phyloP scores from a whole-genome alignment of 257 asterid species.

The Nicotiana benthamiana region DNA sequence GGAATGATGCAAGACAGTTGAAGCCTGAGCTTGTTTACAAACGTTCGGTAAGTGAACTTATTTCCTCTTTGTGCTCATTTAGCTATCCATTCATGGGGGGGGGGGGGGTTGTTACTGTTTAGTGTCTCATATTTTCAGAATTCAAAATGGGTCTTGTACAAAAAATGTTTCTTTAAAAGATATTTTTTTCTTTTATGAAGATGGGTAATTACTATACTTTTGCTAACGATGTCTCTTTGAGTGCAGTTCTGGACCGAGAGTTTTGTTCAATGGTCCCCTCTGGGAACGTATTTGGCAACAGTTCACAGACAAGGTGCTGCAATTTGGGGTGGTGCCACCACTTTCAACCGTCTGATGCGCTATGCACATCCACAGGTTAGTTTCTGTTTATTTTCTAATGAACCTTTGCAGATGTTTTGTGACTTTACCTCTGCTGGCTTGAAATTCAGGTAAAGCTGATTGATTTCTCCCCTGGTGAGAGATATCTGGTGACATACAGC shows the following conservation, averaged over 20 bases:
- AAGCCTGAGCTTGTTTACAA: slow-evolving; percentile 82
- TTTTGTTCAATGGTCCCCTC: slow-evolving; percentile 94
- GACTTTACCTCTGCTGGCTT: slow-evolving; percentile 11
- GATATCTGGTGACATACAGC: slow-evolving; percentile 86
- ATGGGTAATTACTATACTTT: not conserved
- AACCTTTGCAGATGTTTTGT: not conserved
- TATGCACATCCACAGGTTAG: slow-evolving; percentile 83
- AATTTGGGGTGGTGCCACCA: slow-evolving; percentile 94
- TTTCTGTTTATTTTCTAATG: not conserved
- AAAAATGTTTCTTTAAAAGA: not conserved
- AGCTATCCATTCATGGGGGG: not conserved
- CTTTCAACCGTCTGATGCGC: slow-evolving; percentile 74
- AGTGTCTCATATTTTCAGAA: not conserved
- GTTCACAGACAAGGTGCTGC: slow-evolving; percentile 95
- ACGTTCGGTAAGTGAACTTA: slow-evolving; percentile 46
- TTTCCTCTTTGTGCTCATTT: not conserved
- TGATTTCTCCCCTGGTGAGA: slow-evolving; percentile 93
- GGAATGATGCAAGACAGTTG: slow-evolving; percentile 41
- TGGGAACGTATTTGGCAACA: slow-evolving; percentile 94
- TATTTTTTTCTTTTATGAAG: not conserved
- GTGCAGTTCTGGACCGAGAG: slow-evolving; percentile 94
- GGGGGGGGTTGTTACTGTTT: no score
- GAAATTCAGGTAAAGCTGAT: slow-evolving; percentile 71
- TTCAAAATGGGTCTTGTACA: not conserved
- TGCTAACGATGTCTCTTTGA: slow-evolving; percentile 4